Conservation (phyloP, 257 asterid genomes). For the Nyctanthes arbortristis region DNA sequence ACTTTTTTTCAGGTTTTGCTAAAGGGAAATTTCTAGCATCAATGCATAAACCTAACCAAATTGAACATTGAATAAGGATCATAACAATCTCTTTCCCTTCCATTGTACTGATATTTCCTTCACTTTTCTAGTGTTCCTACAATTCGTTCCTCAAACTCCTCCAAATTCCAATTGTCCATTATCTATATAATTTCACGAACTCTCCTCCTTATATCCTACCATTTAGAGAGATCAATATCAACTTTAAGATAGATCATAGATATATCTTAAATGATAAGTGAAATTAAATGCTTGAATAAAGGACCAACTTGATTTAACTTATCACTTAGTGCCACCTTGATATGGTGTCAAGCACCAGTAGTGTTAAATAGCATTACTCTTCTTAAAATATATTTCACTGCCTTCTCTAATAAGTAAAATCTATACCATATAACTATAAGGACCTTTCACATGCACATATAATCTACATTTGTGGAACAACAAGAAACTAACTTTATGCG, state of each 20-base stretch:
- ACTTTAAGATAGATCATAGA: not conserved
- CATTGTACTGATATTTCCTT: not conserved
- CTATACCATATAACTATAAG: not conserved
- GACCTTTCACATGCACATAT: conserved; percentile 1
- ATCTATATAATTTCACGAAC: too few relatives aligned
- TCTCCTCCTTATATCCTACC: not conserved
- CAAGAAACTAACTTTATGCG: conserved; percentile 3
- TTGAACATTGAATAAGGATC: not conserved
- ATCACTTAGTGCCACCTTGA: too few relatives aligned
- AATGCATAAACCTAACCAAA: not conserved
- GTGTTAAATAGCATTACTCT: too few relatives aligned
- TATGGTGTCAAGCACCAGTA: too few relatives aligned
- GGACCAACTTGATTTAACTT: too few relatives aligned
- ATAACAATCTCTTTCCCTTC: not conserved
- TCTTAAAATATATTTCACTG: not conserved
- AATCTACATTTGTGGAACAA: conserved; percentile 2
- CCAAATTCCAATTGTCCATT: too few relatives aligned
- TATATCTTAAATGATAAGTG: too few relatives aligned
- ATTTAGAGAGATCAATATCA: not conserved
- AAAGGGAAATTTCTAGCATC: not conserved
- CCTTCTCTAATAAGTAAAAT: conserved; percentile 9
- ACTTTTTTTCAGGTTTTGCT: too few relatives aligned
- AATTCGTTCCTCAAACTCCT: not conserved
- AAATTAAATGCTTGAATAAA: too few relatives aligned
- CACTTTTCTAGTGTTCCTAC: not conserved